Conservation (phyloP, 345 rosid species). For the Heritiera fomes region DNA sequence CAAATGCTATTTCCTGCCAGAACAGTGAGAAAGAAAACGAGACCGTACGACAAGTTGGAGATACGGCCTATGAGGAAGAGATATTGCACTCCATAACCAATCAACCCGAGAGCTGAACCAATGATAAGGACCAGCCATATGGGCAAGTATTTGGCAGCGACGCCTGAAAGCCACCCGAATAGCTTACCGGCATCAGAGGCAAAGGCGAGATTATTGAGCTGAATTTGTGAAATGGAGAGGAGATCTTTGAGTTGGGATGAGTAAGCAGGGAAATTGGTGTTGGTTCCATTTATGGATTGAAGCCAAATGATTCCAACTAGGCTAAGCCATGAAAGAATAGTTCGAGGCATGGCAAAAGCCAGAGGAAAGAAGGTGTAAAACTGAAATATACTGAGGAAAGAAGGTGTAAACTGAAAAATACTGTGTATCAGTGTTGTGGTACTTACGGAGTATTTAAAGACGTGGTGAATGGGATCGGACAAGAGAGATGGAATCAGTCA, state of each 20-base stretch:
- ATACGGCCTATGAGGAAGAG: conserved; percentile 52
- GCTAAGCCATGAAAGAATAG: conserved; percentile 66
- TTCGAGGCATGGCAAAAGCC: conserved; percentile 35
- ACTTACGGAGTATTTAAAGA: neutral
- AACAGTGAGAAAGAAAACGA: conserved; percentile 59
- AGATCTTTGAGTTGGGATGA: conserved; percentile 78
- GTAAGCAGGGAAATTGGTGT: conserved; percentile 86
- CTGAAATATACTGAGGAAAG: too few relatives aligned
- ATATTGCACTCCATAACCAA: conserved; percentile 81
- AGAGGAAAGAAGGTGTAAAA: too few relatives aligned
- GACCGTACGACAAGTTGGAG: conserved; percentile 49
- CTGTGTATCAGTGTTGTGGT: too few relatives aligned
- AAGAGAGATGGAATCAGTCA: neutral
- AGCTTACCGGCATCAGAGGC: conserved; percentile 95
- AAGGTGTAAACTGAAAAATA: neutral
- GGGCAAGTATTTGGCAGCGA: conserved; percentile 74
- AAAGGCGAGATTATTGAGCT: conserved; percentile 83
- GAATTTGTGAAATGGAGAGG: conserved; percentile 72
- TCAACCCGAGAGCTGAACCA: conserved; percentile 63
- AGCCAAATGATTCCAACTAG: conserved; percentile 78
- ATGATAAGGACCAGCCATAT: conserved; percentile 69
- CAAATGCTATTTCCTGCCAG: conserved; percentile 94
- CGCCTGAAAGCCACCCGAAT: conserved; percentile 79
- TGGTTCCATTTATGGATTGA: conserved; percentile 75
- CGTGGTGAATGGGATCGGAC: neutral